Percentiles rank a stretch among this genome's conserved stretches.
phyloP scores from a whole-genome alignment of 148 eudicot species.

The Cornus kousa region DNA sequence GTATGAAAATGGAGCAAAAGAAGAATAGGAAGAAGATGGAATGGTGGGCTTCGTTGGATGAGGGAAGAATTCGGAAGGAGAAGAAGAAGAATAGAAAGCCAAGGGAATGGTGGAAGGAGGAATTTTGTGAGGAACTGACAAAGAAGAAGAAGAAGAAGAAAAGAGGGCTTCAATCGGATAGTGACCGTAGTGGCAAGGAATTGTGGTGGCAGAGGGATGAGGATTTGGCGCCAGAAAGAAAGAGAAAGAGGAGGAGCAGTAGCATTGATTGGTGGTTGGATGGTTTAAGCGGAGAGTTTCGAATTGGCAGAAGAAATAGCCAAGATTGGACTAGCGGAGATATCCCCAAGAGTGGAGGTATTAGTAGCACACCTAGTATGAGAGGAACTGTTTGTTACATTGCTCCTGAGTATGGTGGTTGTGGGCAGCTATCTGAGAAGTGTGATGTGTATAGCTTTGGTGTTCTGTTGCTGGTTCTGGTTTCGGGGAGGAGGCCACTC shows the following conservation, averaged over 20 bases:
- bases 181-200: conserved; percentile 33
- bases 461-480: conserved; percentile 72
- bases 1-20: conserved; percentile 39
- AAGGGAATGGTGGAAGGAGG: conserved; percentile 99
- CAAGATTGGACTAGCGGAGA: conserved; percentile 79
- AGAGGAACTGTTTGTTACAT: conserved; percentile 95
- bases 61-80: conserved; percentile 44
- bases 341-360: conserved; percentile 84
- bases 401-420: conserved; percentile 89
- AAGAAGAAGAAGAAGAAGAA: conserved; percentile 73
- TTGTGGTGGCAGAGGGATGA: conserved; percentile 92
- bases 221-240: conserved; percentile 59
- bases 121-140: conserved; percentile 78
- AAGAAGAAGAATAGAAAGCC: conserved; percentile 79
- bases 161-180: conserved; percentile 35
- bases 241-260: conserved; percentile 62
- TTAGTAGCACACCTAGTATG: conserved; percentile 98
- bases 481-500: conserved; percentile 88
- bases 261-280: conserved; percentile 98
- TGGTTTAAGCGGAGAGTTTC: conserved; percentile 77
- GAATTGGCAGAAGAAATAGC: conserved; percentile 65
- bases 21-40: conserved; percentile 57
- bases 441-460: conserved; percentile 94
- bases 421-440: conserved; percentile 71
- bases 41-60: conserved; percentile 80